Evolutionary conservation across 345 rosid genomes (phyloP).

Genomic region (Citrus sp.): DNA sequence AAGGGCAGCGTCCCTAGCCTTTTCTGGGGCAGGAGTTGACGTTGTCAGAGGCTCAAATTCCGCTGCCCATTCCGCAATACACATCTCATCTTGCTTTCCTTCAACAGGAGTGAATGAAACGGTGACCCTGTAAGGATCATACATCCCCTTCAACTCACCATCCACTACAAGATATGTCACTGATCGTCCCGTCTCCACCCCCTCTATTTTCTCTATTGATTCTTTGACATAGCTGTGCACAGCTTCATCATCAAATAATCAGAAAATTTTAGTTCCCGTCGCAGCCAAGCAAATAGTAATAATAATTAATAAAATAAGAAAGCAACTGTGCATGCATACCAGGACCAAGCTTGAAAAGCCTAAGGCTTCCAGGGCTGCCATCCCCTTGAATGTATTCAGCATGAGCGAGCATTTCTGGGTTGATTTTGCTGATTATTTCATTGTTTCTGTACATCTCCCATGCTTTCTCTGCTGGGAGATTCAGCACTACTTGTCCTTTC

Average conservation of each 20-base stretch:
- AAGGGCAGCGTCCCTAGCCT: conserved; percentile 39
- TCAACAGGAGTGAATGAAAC: conserved; percentile 28
- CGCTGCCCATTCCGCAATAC: conserved; percentile 35
- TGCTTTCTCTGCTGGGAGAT: conserved; percentile 36
- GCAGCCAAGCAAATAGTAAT: background rate
- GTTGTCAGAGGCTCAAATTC: conserved; percentile 29
- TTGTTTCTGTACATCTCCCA: conserved; percentile 46
- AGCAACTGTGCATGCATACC: conserved; percentile 10
- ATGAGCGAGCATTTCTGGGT: conserved; percentile 35
- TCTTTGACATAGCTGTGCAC: conserved; percentile 35
- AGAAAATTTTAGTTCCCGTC: background rate
- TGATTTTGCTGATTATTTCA: conserved; percentile 35
- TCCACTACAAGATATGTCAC: conserved; percentile 31
- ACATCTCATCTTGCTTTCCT: conserved; percentile 28
- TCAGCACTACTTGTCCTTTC: conserved; percentile 40
- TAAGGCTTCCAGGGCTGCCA: conserved; percentile 41
- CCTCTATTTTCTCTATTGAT: conserved; percentile 35
- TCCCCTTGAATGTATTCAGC: conserved; percentile 34
- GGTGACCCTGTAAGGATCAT: conserved; percentile 37
- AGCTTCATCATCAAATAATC: conserved; percentile 17
- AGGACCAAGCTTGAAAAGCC: conserved; percentile 48
- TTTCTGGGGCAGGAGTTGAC: conserved; percentile 35
- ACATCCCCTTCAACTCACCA: conserved; percentile 34
- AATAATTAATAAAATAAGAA: no score
- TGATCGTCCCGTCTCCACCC: conserved; percentile 32